Evolutionary conservation across 495 filamentous ascomycete genomes (phyloP).

Genomic region (Poronia punctata): DNA sequence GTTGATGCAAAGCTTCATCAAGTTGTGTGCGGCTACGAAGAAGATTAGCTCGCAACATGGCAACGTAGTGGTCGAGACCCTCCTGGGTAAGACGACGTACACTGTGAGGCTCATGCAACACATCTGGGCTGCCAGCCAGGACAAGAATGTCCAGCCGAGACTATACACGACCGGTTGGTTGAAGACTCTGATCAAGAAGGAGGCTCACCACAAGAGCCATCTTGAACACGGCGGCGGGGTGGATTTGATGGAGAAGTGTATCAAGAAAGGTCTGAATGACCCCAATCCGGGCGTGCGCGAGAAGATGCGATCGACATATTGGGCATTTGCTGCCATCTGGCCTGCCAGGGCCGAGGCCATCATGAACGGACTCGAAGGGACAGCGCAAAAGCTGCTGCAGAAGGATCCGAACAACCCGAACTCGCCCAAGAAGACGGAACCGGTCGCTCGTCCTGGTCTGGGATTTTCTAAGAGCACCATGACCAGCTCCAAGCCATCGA

Average conservation of each 20-base stretch:
- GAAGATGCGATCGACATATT: conserved; percentile 75
- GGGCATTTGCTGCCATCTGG: conserved; percentile 73
- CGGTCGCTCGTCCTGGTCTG: conserved; percentile 40
- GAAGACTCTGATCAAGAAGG: conserved; percentile 68
- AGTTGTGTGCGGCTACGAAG: conserved; percentile 79
- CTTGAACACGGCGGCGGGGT: conserved; percentile 78
- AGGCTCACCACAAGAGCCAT: conserved; percentile 68
- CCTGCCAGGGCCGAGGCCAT: conserved; percentile 73
- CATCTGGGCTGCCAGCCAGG: conserved; percentile 67
- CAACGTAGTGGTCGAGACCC: conserved; percentile 64
- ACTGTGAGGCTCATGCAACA: conserved; percentile 75
- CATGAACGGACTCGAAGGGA: conserved; percentile 64
- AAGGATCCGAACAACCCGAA: conserved; percentile 78
- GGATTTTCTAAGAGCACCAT: conserved; percentile 53
- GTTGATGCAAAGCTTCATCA: conserved; percentile 80
- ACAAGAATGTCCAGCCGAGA: conserved; percentile 85
- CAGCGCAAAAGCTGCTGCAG: conserved; percentile 65
- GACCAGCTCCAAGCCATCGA: conserved; percentile 51
- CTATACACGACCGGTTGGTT: conserved; percentile 77
- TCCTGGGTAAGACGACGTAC: conserved; percentile 73
- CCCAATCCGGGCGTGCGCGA: conserved; percentile 83
- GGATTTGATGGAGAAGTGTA: conserved; percentile 75
- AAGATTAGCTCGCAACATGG: conserved; percentile 80
- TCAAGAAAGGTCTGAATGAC: conserved; percentile 80
- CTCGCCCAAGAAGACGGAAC: conserved; percentile 45